Evolutionary conservation across 176 grass and related monocot species (phyloP), one percentile per base, ranked within the genome.

Genomic region (Phyllostachys edulis): DNA sequence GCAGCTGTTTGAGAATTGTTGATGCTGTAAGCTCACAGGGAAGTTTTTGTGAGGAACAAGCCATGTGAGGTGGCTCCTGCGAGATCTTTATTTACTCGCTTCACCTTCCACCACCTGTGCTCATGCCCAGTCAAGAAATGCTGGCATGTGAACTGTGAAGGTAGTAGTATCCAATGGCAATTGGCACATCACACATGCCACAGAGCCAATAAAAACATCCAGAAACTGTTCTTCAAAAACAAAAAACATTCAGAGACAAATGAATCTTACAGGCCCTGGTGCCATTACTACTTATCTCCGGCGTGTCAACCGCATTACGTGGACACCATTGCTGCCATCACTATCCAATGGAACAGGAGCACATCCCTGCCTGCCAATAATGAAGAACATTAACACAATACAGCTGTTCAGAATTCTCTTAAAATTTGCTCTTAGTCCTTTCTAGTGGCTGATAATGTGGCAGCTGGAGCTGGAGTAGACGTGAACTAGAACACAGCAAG

Each of bases 121-220:
- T 47, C 69, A 44, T 47, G 24, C 17, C 56, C 83, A 69, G 68
- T 45, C 55, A 70, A 68, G 44, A 47, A 70, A 87, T 76, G 63
- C 40, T 61, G 59, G 70, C 57, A 65, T 74, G 81, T 4, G 24
- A 51, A 65, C 42, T 45, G 42, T 11, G 42, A 45, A 11, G 9
- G 42, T 45, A 7, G 39, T 42, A 36, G 17, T 20, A 71, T 62
- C 40, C 52, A 26, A 59, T 27, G 75, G 3, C 50, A 26, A 78
- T 62, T 56, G 61, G 63, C 12, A 71, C 18, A 69, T 12, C 54
- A 69, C 14, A 50, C 14, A 50, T 15, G 47, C 40, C 74, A 51
- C 74, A 60, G 13, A 34, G 23, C 37, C 29, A 51, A 75, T 39
- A 74, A 39, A 69, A 67, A 3, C 40, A 51, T 67, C 77, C 76